Percentiles rank a stretch among this genome's conserved stretches.
Evolutionary conservation across 2,329 filamentous ascomycete genomes (phyloP).

Genomic region (Coniochaeta pulveracea): DNA sequence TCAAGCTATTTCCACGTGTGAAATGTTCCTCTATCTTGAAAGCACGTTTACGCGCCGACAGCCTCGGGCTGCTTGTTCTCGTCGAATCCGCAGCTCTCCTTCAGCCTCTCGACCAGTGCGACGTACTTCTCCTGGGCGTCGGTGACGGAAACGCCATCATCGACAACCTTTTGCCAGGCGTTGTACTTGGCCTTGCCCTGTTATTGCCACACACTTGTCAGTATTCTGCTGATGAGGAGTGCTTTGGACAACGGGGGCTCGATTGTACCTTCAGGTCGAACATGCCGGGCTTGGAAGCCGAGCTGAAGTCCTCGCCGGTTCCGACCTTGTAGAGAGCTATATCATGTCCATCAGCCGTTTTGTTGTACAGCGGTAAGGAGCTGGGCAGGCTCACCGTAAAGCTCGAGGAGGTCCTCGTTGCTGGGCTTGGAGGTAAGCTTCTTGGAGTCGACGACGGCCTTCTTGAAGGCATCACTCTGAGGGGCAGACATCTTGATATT

Average conservation of each 20-base stretch:
- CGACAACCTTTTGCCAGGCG: slow-evolving; percentile 62
- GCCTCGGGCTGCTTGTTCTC: slow-evolving; percentile 50
- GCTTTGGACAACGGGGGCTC: slow-evolving; percentile 1
- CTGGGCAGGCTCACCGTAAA: slow-evolving; percentile 37
- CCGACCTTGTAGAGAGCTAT: slow-evolving; percentile 48
- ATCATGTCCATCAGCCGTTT: slow-evolving; percentile 1
- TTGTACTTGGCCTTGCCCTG: slow-evolving; percentile 73
- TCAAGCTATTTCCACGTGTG: no score
- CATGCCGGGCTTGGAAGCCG: slow-evolving; percentile 50
- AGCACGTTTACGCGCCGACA: slow-evolving; percentile 27
- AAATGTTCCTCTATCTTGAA: no score
- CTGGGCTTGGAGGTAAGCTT: slow-evolving; percentile 55
- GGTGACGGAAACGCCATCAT: slow-evolving; percentile 49
- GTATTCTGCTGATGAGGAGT: background rate
- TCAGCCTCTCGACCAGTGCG: slow-evolving; percentile 57
- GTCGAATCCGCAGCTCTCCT: slow-evolving; percentile 58
- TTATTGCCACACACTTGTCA: slow-evolving; percentile 3
- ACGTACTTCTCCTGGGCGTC: slow-evolving; percentile 71
- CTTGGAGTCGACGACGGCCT: slow-evolving; percentile 51
- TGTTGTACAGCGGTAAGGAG: background rate
- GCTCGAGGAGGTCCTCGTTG: slow-evolving; percentile 53
- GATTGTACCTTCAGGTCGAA: slow-evolving; percentile 55
- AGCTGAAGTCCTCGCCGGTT: slow-evolving; percentile 42
- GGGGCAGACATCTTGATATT: slow-evolving; percentile 32
- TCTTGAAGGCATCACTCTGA: slow-evolving; percentile 37